A percentile compares a stretch with the other conserved stretches of the same genome.
phyloP scores from a whole-genome alignment of 2,329 filamentous ascomycete species.

The Biscogniauxia sp. region DNA sequence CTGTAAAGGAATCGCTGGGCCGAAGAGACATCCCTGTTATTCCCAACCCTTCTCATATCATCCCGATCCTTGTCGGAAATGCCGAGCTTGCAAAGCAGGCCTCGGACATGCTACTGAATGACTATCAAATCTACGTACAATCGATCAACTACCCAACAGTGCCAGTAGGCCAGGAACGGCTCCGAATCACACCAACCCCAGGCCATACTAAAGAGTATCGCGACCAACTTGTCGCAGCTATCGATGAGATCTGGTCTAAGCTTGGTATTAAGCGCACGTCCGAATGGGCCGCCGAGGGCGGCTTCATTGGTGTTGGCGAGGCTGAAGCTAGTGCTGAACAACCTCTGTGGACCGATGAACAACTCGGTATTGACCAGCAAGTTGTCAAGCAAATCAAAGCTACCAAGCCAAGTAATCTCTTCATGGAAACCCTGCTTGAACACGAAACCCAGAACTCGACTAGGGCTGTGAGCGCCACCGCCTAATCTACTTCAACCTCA shows the following conservation, averaged over 20 bases:
- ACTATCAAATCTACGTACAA: constrained; percentile 95
- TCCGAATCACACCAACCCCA: constrained; percentile 93
- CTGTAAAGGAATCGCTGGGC: constrained; percentile 81
- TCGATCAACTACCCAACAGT: constrained; percentile 99
- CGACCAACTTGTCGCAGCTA: constrained; percentile 77
- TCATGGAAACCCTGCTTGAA: constrained; percentile 60
- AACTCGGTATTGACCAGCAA: constrained; percentile 71
- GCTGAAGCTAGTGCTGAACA: constrained; percentile 56
- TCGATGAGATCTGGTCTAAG: constrained; percentile 85
- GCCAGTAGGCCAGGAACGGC: constrained; percentile 93
- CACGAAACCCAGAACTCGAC: constrained; percentile 41
- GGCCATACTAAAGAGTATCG: constrained; percentile 84
- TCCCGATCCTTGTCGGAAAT: constrained; percentile 90
- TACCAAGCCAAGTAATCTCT: constrained; percentile 35
- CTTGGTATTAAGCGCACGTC: constrained; percentile 89
- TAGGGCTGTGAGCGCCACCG: constrained; percentile 32
- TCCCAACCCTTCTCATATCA: constrained; percentile 94
- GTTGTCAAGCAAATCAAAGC: constrained; percentile 60
- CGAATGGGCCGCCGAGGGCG: constrained; percentile 86
- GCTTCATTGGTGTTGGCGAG: constrained; percentile 91
- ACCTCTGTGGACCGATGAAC: constrained; percentile 89
- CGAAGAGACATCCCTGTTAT: constrained; percentile 90
- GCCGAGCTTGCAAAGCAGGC: constrained; percentile 90
- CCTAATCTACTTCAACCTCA: constrained; percentile 24
- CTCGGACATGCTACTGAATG: constrained; percentile 84